These are phyloP conservation scores for Fusarium citri DNA, from an alignment of 2,329 filamentous ascomycete species.

Conservation along the genomic window DNA sequence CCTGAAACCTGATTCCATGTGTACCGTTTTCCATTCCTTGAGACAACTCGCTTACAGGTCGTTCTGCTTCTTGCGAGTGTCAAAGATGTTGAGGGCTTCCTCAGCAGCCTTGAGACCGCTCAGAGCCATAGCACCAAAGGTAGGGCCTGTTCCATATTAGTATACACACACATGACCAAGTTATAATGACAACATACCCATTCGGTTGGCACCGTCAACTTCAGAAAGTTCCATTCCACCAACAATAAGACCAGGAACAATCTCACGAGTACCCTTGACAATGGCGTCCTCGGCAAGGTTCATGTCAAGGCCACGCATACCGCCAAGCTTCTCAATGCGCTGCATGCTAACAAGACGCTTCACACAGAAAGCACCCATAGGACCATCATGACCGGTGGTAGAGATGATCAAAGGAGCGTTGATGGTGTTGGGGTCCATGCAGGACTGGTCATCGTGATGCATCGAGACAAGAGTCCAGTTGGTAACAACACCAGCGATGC, in stretches of 20 bases:
- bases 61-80: slow-evolving; percentile 81
- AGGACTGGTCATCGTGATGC: slow-evolving; percentile 89
- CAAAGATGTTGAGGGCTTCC: slow-evolving; percentile 82
- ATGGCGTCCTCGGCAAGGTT: slow-evolving; percentile 91
- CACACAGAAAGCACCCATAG: slow-evolving; percentile 90
- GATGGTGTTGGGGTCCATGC: slow-evolving; percentile 98
- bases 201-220: slow-evolving; percentile 90
- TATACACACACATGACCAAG: background rate
- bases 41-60: slow-evolving; percentile 57
- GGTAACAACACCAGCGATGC: slow-evolving; percentile 89
- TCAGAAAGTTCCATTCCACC: slow-evolving; percentile 95
- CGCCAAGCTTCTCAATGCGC: slow-evolving; percentile 83
- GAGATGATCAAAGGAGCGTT: slow-evolving; percentile 90
- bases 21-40: background rate
- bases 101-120: slow-evolving; percentile 92
- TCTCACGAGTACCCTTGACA: slow-evolving; percentile 89
- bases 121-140: slow-evolving; percentile 90
- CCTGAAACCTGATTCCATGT: background rate
- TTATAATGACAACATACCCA: slow-evolving; percentile 66
- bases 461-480: slow-evolving; percentile 95
- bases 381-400: slow-evolving; percentile 90
- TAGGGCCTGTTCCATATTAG: slow-evolving; percentile 63
- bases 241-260: slow-evolving; percentile 89
- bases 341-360: slow-evolving; percentile 93
- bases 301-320: slow-evolving; percentile 96